Base-by-base conservation (phyloP, 495 filamentous ascomycete species). In the Bathelium albidoporum region DNA sequence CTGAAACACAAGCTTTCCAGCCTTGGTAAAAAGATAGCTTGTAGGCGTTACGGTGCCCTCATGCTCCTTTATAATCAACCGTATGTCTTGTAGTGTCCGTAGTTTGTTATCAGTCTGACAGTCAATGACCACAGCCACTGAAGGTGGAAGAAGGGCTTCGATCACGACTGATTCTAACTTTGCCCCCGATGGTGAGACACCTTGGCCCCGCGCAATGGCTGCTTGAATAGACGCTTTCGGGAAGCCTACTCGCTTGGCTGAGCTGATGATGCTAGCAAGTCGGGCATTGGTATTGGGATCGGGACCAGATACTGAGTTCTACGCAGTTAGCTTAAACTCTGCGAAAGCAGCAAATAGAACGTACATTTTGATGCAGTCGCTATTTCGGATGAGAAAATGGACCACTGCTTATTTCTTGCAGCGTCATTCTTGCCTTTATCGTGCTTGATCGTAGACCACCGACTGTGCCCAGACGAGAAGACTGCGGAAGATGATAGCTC, bases 391-490 rank as follows among this genome's bases (percentile, higher is more conserved):
- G 80, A 61, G 66, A 83, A 76, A 31, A 66, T 44, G 24, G 69
- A 73, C 10, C 83, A 76, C 61, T 76, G 67, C 18, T 73, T 68
- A 62, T 73, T 82, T 69, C 83, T 87, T 66, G 78, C 79, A 14
- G 72, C 73, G 75, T 97, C 92, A 65, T 84, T 84, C 67, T 84
- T 87, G 43, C 83, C 89, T 74, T 99, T 99, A 76, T 92, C 89
- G 72, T 99, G 95, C 67, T 85, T 88, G 75, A 97, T 97, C 66
- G 92, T 94, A 39, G 90, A 89, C 94, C 94, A 99, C 72, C 88
- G 85, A 73, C 84, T 96, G 75, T 96, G 90, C 36, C 92, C 91
- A 52, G 88, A 88, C 32, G 74, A 74, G 7, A 78, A 66, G 4
- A 66, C 32, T 1, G 81, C 58, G 22, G 78, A 80, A 22, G 80